Base-by-base conservation (phyloP, 192 early-diverging fungal species). In the Polychytrium aggregatum region DNA sequence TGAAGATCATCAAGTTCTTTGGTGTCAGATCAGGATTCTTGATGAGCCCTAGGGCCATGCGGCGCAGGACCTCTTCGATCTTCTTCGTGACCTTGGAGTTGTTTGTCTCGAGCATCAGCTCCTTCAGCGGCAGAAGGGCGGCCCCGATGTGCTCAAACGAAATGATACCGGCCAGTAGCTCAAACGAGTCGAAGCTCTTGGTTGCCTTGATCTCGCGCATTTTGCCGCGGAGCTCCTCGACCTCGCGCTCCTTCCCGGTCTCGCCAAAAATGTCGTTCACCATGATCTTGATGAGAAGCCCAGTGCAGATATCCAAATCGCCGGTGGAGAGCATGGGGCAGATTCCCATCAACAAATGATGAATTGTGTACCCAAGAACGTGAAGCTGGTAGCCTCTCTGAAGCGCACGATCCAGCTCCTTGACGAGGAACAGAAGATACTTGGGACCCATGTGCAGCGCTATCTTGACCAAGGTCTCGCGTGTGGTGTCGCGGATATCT, bases 231-330 rank as follows among this genome's bases (percentile, higher is more conserved):
- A 93, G 84, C 49, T 90, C 96, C 51, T 86, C 78, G 0, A 84
- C 76, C 46, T 96, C 88, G 55, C 92, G 86, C 53, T 98, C 96
- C 52, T 81, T 70, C 25, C 83, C 90, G 22, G 82, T 65, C 28
- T 82, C 71, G 2, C 96, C 96, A 78, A 99, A 99, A 27, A 99
- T 78, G 56, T 98, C 97, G 53, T 85, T 78, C 5, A 87, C 60
- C 16, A 91, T 60, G 20, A 99, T 76, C 24, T 72, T 57, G 2
- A 86, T 71, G 29, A 97, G 60, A 14, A 67, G 66, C 33, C 72
- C 72, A 13, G 92, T 55, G 38, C 87, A 87, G 42, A 81, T 73
- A 60, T 99, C 91, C 21, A 97, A 56, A 3, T 78, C 73, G 22
- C 87, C 87, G 1, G 57, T 38, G 2, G 49, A 10, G 42, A 82